Evolutionary conservation across 768 basidiomycete genomes (phyloP).

Genomic region (Mycena latifolia): DNA sequence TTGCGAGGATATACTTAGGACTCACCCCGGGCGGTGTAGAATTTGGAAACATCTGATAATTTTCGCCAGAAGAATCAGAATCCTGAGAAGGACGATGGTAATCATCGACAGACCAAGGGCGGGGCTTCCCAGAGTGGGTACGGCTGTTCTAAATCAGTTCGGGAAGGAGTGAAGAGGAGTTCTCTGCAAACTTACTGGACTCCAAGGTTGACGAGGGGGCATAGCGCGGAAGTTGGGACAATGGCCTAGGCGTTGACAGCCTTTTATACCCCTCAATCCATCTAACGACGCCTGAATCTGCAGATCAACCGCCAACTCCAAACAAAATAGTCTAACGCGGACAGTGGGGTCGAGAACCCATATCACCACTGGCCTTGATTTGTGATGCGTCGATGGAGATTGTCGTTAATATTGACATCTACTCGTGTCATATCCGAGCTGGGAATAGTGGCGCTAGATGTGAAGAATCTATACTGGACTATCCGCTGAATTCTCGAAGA

Average conservation of each 20-base stretch:
- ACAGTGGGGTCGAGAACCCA: background rate
- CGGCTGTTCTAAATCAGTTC: background rate
- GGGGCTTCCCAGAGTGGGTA: background rate
- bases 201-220: background rate
- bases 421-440: too few relatives aligned
- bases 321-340: background rate
- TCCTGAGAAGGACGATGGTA: background rate
- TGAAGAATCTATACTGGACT: too few relatives aligned
- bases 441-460: too few relatives aligned
- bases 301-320: background rate
- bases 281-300: background rate
- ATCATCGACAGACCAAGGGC: background rate
- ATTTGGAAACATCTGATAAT: conserved; percentile 5
- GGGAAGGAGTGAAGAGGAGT: background rate
- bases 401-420: background rate
- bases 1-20: background rate
- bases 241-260: background rate
- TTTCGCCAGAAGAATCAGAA: conserved; percentile 13
- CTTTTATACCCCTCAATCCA: background rate
- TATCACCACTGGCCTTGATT: background rate
- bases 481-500: too few relatives aligned
- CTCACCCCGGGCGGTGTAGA: conserved; percentile 9
- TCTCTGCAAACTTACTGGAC: background rate
- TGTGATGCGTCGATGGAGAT: background rate
- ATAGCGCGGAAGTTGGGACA: too few relatives aligned